Conservation (phyloP, 2,329 filamentous ascomycete species). For the Botrytis squamosa region DNA sequence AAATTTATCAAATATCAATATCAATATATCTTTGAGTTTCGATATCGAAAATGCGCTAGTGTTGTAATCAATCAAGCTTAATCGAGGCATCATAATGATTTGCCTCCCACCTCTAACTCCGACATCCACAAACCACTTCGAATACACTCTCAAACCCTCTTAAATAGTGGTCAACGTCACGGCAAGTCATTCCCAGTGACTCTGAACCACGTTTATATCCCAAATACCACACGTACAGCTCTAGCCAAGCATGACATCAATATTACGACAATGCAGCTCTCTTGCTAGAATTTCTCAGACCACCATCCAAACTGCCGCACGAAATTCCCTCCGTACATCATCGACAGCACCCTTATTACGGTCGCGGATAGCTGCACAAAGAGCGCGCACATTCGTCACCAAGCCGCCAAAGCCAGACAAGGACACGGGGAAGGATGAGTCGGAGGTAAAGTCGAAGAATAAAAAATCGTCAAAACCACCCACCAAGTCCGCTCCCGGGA, state of each 20-base stretch:
- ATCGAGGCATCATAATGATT: conserved; percentile 21
- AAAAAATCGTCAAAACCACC: conserved; percentile 39
- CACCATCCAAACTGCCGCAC: conserved; percentile 52
- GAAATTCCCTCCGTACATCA: conserved; percentile 46
- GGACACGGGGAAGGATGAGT: conserved; percentile 28
- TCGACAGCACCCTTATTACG: conserved; percentile 43
- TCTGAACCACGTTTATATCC: conserved; percentile 22
- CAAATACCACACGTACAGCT: conserved; percentile 24
- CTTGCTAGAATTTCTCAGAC: conserved; percentile 61
- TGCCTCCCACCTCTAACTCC: conserved; percentile 20
- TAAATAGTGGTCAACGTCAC: conserved; percentile 29
- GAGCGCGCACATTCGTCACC: conserved; percentile 30
- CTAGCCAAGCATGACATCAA: conserved; percentile 59
- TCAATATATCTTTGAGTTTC: conserved; percentile 3
- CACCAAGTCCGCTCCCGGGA: conserved; percentile 41
- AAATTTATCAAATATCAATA: not conserved
- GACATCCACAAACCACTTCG: conserved; percentile 12
- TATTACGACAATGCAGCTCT: conserved; percentile 65
- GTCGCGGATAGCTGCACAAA: conserved; percentile 38
- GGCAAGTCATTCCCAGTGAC: conserved; percentile 28
- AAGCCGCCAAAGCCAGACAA: conserved; percentile 27
- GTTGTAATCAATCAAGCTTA: conserved; percentile 18
- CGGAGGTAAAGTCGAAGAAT: conserved; percentile 35
- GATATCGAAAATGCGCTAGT: conserved; percentile 18
- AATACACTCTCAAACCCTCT: conserved; percentile 22